Evolutionary conservation across 2,329 filamentous ascomycete genomes (phyloP).

Genomic region (Hymenoscyphus infarciens): DNA sequence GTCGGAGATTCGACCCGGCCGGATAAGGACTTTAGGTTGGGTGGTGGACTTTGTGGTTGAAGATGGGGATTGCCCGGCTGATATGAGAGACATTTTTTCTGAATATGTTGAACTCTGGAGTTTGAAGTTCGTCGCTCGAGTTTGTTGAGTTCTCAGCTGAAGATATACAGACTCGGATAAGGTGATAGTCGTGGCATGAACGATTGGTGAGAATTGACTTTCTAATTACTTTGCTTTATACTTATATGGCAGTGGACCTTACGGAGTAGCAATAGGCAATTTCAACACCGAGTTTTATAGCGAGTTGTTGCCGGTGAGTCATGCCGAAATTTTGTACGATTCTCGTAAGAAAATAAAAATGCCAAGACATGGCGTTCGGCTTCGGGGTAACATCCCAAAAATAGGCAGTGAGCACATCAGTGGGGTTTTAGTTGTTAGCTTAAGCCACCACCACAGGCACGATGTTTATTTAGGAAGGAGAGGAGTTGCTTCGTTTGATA

Average conservation of each 20-base stretch:
- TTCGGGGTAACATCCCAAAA: neutral
- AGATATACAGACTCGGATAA: too few relatives aligned
- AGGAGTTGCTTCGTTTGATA: too few relatives aligned
- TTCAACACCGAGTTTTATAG: neutral
- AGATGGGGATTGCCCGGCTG: neutral
- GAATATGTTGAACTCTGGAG: too few relatives aligned
- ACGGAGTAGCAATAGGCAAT: neutral
- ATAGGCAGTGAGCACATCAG: neutral
- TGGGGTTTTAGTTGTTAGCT: too few relatives aligned
- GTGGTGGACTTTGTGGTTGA: neutral
- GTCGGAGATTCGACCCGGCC: constrained; percentile 20
- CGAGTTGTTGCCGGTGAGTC: neutral
- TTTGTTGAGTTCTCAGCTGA: too few relatives aligned
- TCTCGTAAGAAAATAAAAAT: neutral
- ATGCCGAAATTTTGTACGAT: neutral
- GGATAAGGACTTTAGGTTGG: constrained; percentile 20
- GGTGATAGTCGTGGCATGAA: too few relatives aligned
- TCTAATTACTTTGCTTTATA: neutral
- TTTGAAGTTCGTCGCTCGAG: too few relatives aligned
- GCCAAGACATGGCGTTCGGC: neutral
- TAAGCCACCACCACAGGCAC: too few relatives aligned
- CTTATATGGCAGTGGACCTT: neutral
- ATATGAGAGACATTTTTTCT: constrained; percentile 9
- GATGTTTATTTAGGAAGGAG: too few relatives aligned
- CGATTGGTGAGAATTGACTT: neutral